Conservation (phyloP, 352 stramenopile genomes). For the Globisporangium perplexum region DNA sequence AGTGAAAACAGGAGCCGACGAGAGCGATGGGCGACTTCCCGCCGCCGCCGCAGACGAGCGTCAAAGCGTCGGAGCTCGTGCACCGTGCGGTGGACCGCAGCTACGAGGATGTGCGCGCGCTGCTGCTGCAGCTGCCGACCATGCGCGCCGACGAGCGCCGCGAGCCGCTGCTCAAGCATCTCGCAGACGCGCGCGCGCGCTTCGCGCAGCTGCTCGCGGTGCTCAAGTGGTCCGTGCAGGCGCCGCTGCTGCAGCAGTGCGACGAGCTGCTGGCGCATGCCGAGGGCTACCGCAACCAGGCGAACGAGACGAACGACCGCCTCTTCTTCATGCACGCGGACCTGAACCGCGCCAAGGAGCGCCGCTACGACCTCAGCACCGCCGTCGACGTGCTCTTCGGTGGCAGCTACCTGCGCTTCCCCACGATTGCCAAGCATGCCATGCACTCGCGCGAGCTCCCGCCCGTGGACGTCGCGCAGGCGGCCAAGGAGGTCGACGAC, state of each 20-base stretch:
- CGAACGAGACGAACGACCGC: constrained; percentile 80
- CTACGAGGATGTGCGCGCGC: constrained; percentile 75
- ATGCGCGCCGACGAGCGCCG: constrained; percentile 72
- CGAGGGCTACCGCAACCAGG: constrained; percentile 61
- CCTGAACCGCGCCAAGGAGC: constrained; percentile 74
- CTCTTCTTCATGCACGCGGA: constrained; percentile 85
- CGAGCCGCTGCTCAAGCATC: constrained; percentile 56
- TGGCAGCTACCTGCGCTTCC: constrained; percentile 68
- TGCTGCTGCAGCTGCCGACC: constrained; percentile 62
- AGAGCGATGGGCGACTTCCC: constrained; percentile 64
- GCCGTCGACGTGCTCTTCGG: constrained; percentile 78
- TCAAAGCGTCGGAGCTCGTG: constrained; percentile 73
- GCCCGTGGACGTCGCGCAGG: constrained; percentile 46
- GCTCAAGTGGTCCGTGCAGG: constrained; percentile 85
- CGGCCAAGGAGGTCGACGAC: constrained; percentile 62
- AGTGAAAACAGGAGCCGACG: too few relatives aligned
- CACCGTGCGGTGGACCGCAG: constrained; percentile 77
- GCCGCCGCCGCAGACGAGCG: constrained; percentile 41
- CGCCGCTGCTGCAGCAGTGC: constrained; percentile 70
- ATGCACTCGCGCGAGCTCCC: constrained; percentile 67
- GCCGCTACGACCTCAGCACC: constrained; percentile 75
- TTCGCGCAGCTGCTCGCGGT: constrained; percentile 76
- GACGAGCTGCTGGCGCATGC: constrained; percentile 52
- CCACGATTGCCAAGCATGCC: constrained; percentile 64
- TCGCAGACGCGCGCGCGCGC: constrained; percentile 54